Evolutionary conservation across 805 yeast species (phyloP), one percentile per base, ranked within the genome.

Genomic region (Helenozyma baotianmanensis): DNA sequence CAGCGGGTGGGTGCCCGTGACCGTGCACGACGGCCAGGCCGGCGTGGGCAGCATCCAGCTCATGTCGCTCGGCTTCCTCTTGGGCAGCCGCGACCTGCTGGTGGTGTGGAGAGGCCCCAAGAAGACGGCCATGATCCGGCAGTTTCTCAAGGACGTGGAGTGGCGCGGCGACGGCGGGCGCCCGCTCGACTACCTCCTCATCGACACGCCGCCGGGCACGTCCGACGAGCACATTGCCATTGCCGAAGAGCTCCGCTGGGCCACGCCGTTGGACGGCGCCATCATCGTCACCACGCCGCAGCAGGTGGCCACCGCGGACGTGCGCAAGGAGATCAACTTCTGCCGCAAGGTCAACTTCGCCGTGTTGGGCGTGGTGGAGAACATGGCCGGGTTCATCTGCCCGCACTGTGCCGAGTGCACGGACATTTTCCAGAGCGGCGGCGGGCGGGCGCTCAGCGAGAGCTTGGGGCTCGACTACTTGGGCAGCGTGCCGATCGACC

Each of bases 91-190:
- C 41, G 95, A 94, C 17, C 85, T 82, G 49, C 79, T 94, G 16
- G 92, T 92, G 12, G 97, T 92, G 8, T 92, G 99, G 99, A 70
- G 97, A 52, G 99, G 99, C 0, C 98, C 99, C 3, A 88, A 90
- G 60, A 92, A 94, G 54, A 89, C 97, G 0, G 96, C 97, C 10
- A 92, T 92, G 97, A 84, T 92, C 23, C 74, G 89, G 40, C 99
- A 92, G 61, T 90, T 92, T 53, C 66, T 94, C 25, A 75, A 77
- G 40, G 97, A 92, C 54, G 96, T 90, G 2, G 75, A 76, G 18
- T 92, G 99, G 99, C 32, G 28, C 15, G 49, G 48, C 9, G 96
- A 87, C 0, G 73, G 70, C 13, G 64, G 72, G 17, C 35, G 34
- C 13, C 63, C 61, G 12, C 77, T 86, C 35, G 78, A 81, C 48